Evolutionary conservation across 1,284 basidiomycete species (phyloP).

Genomic region (Ceratobasidium sp.): DNA sequence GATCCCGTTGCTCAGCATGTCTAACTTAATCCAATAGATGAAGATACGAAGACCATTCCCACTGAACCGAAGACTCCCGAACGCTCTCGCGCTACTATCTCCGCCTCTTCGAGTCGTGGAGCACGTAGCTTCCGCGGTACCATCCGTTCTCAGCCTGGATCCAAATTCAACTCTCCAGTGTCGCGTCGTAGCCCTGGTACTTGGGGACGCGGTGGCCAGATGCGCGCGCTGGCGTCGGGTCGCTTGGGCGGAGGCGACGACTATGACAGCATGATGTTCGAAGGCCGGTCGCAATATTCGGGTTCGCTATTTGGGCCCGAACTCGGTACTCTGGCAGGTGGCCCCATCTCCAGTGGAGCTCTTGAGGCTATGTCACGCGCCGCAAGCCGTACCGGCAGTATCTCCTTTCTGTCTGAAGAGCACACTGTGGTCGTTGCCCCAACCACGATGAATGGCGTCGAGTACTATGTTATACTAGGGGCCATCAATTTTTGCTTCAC

Average conservation of each 20-base stretch:
- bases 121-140: conserved; percentile 4
- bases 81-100: not conserved
- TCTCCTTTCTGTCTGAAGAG: not conserved
- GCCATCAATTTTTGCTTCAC: conserved; percentile 6
- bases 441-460: conserved; percentile 14
- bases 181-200: conserved; percentile 13
- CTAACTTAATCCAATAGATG: not conserved
- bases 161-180: not conserved
- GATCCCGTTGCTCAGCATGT: not conserved
- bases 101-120: not conserved
- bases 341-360: conserved; percentile 4
- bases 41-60: not conserved
- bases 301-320: conserved; percentile 18
- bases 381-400: conserved; percentile 1
- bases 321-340: not conserved
- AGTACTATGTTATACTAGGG: conserved; percentile 13
- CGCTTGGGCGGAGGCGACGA: not conserved
- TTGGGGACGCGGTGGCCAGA: conserved; percentile 1
- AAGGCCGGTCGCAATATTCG: conserved; percentile 8
- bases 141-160: conserved; percentile 6
- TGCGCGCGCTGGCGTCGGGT: conserved; percentile 11
- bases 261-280: conserved; percentile 33
- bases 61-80: conserved; percentile 9
- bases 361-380: conserved; percentile 27
- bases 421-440: not conserved